Conservation (phyloP, 2,329 filamentous ascomycete genomes). For the Botrytis fragariae region DNA sequence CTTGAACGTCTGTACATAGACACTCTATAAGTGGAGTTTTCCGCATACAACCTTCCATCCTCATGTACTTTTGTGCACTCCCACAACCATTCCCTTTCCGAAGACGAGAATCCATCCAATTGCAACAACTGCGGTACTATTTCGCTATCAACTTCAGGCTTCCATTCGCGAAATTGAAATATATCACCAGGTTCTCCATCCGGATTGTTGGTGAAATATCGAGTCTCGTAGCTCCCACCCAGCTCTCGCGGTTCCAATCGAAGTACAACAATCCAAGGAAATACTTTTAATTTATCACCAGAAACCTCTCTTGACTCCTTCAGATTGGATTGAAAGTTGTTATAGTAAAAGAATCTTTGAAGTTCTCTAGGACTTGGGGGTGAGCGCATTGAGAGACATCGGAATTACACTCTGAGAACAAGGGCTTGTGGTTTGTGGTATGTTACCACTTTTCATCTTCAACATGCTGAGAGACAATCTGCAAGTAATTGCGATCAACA, state of each 20-base stretch:
- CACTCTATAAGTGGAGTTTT: not conserved
- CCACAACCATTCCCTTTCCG: not conserved
- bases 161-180: not conserved
- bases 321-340: not conserved
- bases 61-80: not conserved
- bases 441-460: no score
- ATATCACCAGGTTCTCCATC: not conserved
- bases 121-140: not conserved
- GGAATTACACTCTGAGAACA: not conserved
- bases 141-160: not conserved
- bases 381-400: not conserved
- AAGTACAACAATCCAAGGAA: not conserved
- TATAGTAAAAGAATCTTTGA: not conserved
- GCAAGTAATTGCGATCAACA: no score
- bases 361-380: not conserved
- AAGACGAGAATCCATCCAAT: not conserved
- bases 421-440: no score
- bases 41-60: not conserved
- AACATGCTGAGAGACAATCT: no score
- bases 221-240: not conserved
- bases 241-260: not conserved
- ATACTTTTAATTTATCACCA: not conserved
- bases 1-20: not conserved
- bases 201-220: not conserved
- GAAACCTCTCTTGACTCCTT: not conserved